phyloP scores from a whole-genome alignment of 2,329 filamentous ascomycete genomes.

The Westerdykella sp. region DNA sequence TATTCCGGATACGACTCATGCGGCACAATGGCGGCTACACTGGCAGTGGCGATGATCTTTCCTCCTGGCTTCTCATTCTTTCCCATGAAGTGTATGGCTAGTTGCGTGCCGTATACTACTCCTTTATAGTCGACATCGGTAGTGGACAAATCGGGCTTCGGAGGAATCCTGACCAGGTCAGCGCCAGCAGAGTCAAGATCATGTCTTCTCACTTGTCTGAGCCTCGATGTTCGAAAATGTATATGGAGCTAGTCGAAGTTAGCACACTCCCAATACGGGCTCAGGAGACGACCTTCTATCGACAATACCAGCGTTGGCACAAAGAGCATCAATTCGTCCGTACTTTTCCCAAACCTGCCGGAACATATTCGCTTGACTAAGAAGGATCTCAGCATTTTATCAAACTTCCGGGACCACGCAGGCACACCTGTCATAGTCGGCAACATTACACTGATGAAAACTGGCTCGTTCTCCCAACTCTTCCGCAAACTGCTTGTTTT shows the following conservation, averaged over 20 bases:
- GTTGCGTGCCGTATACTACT: conserved; percentile 45
- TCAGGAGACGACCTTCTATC: conserved; percentile 30
- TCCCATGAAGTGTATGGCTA: conserved; percentile 51
- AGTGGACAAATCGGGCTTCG: conserved; percentile 41
- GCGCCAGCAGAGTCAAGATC: neutral
- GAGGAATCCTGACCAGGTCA: conserved; percentile 32
- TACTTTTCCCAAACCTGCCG: conserved; percentile 40
- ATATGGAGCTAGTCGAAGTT: conserved; percentile 37
- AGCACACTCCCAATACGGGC: neutral
- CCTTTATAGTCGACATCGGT: conserved; percentile 50
- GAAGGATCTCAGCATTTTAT: neutral
- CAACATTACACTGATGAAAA: conserved; percentile 20
- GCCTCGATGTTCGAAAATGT: conserved; percentile 36
- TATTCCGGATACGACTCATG: conserved; percentile 46
- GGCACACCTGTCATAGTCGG: conserved; percentile 20
- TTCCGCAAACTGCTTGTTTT: conserved; percentile 15
- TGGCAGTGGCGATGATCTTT: conserved; percentile 42
- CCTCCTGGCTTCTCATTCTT: conserved; percentile 43
- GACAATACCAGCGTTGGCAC: conserved; percentile 49
- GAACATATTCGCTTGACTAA: conserved; percentile 44
- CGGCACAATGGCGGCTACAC: conserved; percentile 42
- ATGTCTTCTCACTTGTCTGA: conserved; percentile 15
- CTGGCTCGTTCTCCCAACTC: conserved; percentile 22
- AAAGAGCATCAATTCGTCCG: conserved; percentile 46
- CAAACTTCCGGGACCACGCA: neutral